Evolutionary conservation across 257 asterid species (phyloP).

Genomic region (Coffea eugenioides): DNA sequence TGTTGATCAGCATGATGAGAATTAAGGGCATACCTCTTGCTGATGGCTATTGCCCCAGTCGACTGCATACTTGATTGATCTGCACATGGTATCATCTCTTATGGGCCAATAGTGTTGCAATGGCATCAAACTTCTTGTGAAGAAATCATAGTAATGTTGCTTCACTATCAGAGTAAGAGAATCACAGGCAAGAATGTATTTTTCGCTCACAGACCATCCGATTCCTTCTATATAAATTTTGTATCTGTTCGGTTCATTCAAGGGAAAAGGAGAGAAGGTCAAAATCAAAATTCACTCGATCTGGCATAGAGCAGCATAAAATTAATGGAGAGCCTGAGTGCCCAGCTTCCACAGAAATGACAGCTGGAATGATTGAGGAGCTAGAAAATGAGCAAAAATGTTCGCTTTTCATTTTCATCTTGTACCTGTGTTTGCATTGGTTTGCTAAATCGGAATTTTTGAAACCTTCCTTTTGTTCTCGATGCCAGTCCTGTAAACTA

Average conservation of each 20-base stretch:
- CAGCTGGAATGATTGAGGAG: background rate
- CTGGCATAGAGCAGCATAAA: background rate
- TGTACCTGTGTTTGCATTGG: conserved; percentile 81
- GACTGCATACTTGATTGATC: conserved; percentile 76
- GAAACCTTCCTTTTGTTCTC: conserved; percentile 58
- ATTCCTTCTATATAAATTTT: conserved; percentile 88
- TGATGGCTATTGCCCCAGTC: conserved; percentile 76
- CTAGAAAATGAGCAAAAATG: background rate
- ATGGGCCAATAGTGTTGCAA: conserved; percentile 90
- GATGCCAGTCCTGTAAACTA: conserved; percentile 48
- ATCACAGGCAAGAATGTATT: conserved; percentile 87
- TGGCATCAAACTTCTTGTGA: conserved; percentile 78
- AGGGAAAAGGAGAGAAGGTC: background rate
- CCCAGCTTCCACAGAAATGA: background rate
- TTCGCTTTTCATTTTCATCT: background rate
- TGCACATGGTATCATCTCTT: conserved; percentile 57
- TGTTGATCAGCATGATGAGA: background rate
- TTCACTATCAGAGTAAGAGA: conserved; percentile 58
- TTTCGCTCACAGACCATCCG: conserved; percentile 95
- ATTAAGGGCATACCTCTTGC: conserved; percentile 31
- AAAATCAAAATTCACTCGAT: background rate
- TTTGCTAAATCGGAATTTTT: conserved; percentile 69
- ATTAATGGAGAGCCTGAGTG: background rate
- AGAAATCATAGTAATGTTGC: conserved; percentile 72
- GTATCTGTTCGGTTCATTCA: conserved; percentile 38